Percentiles rank a stretch among this genome's conserved stretches.
These are phyloP conservation scores for Rhizopus sp. DNA, from an alignment of 371 early-diverging fungal genomes.

Conservation along the genomic window DNA sequence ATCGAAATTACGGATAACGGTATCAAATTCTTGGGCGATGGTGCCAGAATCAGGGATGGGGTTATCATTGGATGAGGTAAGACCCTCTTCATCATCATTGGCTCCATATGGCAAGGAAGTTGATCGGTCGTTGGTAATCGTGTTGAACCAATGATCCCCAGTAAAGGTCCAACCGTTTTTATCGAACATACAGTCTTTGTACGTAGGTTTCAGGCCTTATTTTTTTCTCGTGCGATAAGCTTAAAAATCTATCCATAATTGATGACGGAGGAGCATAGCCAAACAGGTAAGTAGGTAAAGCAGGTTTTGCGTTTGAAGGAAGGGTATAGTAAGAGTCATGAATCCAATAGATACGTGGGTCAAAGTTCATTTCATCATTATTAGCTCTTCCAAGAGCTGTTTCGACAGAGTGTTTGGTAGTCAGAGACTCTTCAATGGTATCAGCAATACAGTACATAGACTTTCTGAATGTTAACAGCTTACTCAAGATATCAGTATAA, in stretches of 20 bases:
- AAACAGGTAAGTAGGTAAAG: slow-evolving; percentile 19
- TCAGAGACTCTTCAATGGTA: slow-evolving; percentile 18
- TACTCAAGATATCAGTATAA: slow-evolving; percentile 20
- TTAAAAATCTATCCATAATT: slow-evolving; percentile 12
- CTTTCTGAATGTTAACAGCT: slow-evolving; percentile 12
- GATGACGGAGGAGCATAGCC: slow-evolving; percentile 17
- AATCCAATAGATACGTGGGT: slow-evolving; percentile 18
- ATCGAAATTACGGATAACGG: too few species aligned
- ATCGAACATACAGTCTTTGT: slow-evolving; percentile 19
- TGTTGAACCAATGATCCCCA: slow-evolving; percentile 17
- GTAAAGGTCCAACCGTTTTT: slow-evolving; percentile 17
- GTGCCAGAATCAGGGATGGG: too few species aligned
- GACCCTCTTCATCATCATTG: slow-evolving; percentile 16
- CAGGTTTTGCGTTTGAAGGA: slow-evolving; percentile 16
- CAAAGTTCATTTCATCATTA: slow-evolving; percentile 14
- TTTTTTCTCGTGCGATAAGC: slow-evolving; percentile 14
- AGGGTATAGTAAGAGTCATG: slow-evolving; percentile 15
- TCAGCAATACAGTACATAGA: slow-evolving; percentile 12
- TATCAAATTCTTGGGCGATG: too few species aligned
- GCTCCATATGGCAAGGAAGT: slow-evolving; percentile 15
- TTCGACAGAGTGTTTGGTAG: slow-evolving; percentile 16
- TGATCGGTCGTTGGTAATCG: slow-evolving; percentile 15
- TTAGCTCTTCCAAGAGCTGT: slow-evolving; percentile 17
- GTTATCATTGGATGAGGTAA: too few species aligned
- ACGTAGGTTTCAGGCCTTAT: slow-evolving; percentile 17